Conservation (phyloP, 169 alveolate species). For the Toxoplasma gondii region DNA sequence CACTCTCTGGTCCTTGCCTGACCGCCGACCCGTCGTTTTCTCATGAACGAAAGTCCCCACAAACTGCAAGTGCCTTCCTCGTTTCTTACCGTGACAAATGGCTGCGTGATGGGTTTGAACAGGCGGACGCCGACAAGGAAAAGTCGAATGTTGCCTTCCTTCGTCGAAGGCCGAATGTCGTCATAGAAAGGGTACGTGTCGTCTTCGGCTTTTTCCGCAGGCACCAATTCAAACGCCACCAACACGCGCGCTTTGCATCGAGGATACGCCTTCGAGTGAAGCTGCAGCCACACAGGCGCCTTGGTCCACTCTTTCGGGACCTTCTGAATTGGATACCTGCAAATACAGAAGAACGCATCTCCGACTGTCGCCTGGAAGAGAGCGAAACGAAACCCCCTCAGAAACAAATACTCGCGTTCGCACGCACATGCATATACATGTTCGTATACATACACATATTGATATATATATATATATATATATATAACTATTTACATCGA, state of each 20-base stretch:
- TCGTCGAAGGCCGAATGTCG: slow-evolving; percentile 88
- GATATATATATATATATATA: slow-evolving; percentile 3
- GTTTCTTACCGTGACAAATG: slow-evolving; percentile 74
- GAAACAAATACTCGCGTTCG: not conserved
- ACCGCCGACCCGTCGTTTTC: too few relatives aligned
- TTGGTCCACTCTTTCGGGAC: slow-evolving; percentile 90
- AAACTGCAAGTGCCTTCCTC: too few relatives aligned
- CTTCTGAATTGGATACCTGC: slow-evolving; percentile 79
- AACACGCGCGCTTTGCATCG: slow-evolving; percentile 83
- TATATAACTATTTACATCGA: not conserved
- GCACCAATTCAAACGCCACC: slow-evolving; percentile 87
- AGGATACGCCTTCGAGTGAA: slow-evolving; percentile 81
- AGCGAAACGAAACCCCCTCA: too few relatives aligned
- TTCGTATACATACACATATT: not conserved
- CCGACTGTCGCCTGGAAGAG: not conserved
- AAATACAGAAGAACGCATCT: not conserved
- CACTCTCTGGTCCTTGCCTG: too few relatives aligned
- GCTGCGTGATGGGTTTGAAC: slow-evolving; percentile 82
- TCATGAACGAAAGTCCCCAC: too few relatives aligned
- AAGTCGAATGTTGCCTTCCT: slow-evolving; percentile 80
- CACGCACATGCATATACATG: not conserved
- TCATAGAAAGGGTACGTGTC: slow-evolving; percentile 84
- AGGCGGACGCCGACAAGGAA: slow-evolving; percentile 86
- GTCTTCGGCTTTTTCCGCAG: slow-evolving; percentile 75
- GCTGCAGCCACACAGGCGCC: slow-evolving; percentile 88